A percentile compares a stretch with the other conserved stretches of the same genome.
phyloP scores from a whole-genome alignment of 768 basidiomycete genomes.

The Pleurotus djamor region DNA sequence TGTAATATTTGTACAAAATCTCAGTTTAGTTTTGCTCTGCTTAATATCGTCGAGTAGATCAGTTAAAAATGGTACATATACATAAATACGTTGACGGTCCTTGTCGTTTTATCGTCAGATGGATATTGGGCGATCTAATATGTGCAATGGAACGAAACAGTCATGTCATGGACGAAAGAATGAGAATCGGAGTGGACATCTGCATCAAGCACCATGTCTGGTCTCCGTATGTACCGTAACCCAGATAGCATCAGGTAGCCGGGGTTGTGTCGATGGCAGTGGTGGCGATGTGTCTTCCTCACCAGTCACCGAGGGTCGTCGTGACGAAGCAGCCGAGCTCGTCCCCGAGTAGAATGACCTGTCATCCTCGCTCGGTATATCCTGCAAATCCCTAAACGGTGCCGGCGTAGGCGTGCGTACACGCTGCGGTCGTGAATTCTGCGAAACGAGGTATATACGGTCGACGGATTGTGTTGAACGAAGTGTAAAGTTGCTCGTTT shows the following conservation, averaged over 20 bases:
- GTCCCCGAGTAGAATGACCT: background rate
- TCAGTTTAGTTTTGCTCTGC: background rate
- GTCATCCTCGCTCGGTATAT: background rate
- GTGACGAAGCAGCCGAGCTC: background rate
- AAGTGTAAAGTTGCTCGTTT: conserved; percentile 2
- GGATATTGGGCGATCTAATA: background rate
- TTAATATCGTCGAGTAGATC: background rate
- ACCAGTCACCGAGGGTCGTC: background rate
- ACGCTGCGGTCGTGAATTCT: background rate
- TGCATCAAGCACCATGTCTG: conserved; percentile 4
- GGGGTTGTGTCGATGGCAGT: background rate
- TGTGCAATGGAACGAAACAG: background rate
- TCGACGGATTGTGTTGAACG: background rate
- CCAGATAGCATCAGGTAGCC: background rate
- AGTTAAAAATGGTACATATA: background rate
- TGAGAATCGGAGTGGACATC: background rate
- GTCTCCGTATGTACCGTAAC: conserved; percentile 5
- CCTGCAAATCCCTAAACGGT: conserved; percentile 6
- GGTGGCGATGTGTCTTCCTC: background rate
- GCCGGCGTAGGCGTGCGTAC: background rate
- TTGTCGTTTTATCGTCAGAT: background rate
- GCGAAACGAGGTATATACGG: conserved; percentile 1
- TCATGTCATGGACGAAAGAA: background rate
- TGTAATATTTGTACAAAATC: background rate
- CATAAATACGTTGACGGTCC: background rate